Percentiles rank a stretch among this genome's conserved stretches.
Evolutionary conservation across 176 grass and related monocot species (phyloP).

Genomic region (Carex scoparia): DNA sequence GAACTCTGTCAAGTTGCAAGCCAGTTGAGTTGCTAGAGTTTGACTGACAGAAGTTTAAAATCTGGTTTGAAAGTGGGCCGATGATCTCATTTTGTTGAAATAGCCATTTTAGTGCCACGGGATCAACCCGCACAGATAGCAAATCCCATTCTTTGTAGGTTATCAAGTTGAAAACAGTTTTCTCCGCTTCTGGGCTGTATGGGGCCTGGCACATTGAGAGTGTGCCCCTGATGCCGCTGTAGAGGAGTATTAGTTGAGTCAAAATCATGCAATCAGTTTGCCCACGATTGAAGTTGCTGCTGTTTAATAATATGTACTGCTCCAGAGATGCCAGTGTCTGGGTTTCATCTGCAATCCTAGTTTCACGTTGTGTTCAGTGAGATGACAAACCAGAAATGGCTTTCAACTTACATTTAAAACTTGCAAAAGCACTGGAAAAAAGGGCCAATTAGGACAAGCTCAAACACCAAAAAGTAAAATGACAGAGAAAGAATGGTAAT

Average conservation of each 20-base stretch:
- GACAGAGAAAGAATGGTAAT: background rate
- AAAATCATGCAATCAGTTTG: conserved; percentile 46
- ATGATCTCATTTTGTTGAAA: conserved; percentile 69
- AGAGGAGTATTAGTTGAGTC: conserved; percentile 74
- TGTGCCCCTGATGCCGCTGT: conserved; percentile 68
- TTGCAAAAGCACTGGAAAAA: background rate
- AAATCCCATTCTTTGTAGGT: conserved; percentile 61
- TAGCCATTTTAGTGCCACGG: conserved; percentile 71
- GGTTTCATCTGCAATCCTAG: conserved; percentile 58
- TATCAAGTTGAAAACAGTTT: conserved; percentile 61
- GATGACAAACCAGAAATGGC: conserved; percentile 1
- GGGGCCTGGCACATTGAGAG: conserved; percentile 27
- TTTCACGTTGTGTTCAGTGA: conserved; percentile 20
- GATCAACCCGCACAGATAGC: conserved; percentile 46
- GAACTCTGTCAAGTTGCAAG: conserved; percentile 31
- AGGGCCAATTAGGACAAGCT: background rate
- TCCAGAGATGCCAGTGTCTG: conserved; percentile 85
- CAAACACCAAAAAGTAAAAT: background rate
- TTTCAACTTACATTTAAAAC: background rate
- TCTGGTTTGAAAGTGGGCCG: conserved; percentile 44
- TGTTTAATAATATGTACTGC: conserved; percentile 89
- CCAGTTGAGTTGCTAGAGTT: conserved; percentile 38
- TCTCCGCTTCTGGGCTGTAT: conserved; percentile 77
- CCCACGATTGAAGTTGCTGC: conserved; percentile 45
- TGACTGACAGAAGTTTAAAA: conserved; percentile 68